Evolutionary conservation across 1,139 yeast genomes (phyloP).

Genomic region (Yarrowia galli): DNA sequence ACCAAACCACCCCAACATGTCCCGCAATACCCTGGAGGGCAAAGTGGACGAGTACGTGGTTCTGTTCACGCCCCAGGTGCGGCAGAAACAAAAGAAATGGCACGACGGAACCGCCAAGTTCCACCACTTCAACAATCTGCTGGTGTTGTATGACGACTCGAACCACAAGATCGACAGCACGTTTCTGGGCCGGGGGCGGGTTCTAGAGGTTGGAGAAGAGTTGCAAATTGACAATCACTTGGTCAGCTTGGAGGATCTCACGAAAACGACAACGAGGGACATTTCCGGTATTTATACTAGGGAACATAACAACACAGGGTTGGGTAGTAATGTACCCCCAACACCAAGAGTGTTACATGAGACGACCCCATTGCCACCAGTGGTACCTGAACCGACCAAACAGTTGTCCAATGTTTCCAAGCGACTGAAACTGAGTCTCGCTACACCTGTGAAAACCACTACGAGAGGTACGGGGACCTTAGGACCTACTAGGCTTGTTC

Average conservation of each 20-base stretch:
- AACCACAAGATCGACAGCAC: conserved; percentile 26
- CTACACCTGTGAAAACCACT: background rate
- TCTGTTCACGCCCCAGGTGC: conserved; percentile 28
- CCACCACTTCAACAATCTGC: conserved; percentile 20
- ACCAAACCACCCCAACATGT: background rate
- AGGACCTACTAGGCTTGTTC: conserved; percentile 11
- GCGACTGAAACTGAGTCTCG: conserved; percentile 6
- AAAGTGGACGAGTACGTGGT: conserved; percentile 31
- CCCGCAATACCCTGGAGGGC: conserved; percentile 10
- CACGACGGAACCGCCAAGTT: conserved; percentile 32
- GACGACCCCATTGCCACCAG: background rate
- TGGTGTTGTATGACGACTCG: conserved; percentile 18
- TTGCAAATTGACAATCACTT: conserved; percentile 42
- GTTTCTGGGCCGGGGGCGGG: conserved; percentile 5
- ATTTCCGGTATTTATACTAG: conserved; percentile 14
- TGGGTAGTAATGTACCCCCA: background rate
- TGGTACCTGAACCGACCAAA: background rate
- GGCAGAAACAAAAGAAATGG: conserved; percentile 37
- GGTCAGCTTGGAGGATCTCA: conserved; percentile 41
- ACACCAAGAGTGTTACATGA: conserved; percentile 7
- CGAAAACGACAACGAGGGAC: conserved; percentile 23
- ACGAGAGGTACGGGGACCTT: background rate
- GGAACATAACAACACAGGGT: background rate
- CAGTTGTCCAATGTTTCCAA: conserved; percentile 5
- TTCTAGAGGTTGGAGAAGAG: conserved; percentile 40